Conservation (phyloP, 1,284 basidiomycete species). For the Leccinum griseonigrum region DNA sequence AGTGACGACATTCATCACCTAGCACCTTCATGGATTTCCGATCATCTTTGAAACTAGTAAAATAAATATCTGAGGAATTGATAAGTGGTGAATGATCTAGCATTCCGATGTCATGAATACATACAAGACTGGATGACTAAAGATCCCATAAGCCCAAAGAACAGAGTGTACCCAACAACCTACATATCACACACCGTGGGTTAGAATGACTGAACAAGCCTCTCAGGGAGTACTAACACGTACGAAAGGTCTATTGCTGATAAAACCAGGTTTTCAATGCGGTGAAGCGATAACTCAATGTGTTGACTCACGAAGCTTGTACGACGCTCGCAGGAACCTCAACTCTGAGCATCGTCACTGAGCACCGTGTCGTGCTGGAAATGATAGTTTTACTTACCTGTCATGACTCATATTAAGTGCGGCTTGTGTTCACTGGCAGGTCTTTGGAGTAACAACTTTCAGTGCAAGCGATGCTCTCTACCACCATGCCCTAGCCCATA, state of each 20-base stretch:
- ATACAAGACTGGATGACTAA: background rate
- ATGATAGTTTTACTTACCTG: no score
- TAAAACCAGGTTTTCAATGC: background rate
- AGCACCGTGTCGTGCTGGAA: no score
- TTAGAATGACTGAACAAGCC: background rate
- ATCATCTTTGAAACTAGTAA: constrained; percentile 5
- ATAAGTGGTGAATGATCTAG: background rate
- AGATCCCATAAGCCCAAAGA: background rate
- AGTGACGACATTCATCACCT: background rate
- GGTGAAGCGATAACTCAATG: background rate
- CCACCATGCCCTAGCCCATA: no score
- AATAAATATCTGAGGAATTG: constrained; percentile 7
- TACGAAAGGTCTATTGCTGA: background rate
- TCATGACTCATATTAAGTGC: background rate
- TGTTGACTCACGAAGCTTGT: background rate
- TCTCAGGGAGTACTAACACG: no score
- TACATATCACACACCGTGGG: background rate
- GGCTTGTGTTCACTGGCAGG: background rate
- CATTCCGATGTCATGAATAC: background rate
- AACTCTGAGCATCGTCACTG: no score
- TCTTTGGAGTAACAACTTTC: background rate
- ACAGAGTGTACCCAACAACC: background rate
- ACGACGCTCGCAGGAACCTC: no score
- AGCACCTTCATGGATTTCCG: constrained; percentile 1
- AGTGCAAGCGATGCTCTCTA: no score